Evolutionary conservation across 352 stramenopile species (phyloP), one percentile per base, ranked within the genome.

Genomic region (Blastocystis sp.): DNA sequence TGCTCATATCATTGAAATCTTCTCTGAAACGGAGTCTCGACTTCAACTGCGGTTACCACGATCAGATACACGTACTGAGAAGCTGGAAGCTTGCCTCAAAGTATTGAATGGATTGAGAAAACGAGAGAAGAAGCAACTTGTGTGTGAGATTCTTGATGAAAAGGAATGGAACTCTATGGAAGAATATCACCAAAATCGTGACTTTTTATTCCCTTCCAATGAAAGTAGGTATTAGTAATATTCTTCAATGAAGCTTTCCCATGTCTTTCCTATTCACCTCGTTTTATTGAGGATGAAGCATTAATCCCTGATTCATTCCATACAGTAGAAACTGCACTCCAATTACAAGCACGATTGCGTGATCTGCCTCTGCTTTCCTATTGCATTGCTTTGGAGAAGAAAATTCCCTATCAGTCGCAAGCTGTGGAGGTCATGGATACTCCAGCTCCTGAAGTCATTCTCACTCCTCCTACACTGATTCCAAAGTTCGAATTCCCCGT

Each of bases 201-300:
- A 83, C 46, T 83, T 83, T 37, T 42, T 83, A 1, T 83, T 51
- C 21, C 19, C n/a, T 14, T 27, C 35, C 7, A 83, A 83, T 43
- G 71, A 83, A 37, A 39, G 71, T 83, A 49, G 37, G 19, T 61
- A 5, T n/a, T 3, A 16, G 3, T 7, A 61, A 14, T 14, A 32
- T 3, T 16, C 3, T 61, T 61, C 19, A 32, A 14, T 61, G 2
- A 32, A 61, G 63, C 35, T 1, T 83, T 67, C 46, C 46, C 46
- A 1, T 32, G 46, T 9, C 19, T 83, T 4, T 51, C 29, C 32
- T n/a, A 21, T 1, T 32, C 21, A 6, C 24, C 63, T 1, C 24
- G 9, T 37, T n/a, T 27, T 42, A 66, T 83, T 29, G n/a, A n/a
- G 7, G 29, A 65, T 16, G 51, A 51, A 35, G 32, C 27, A 9